Base-by-base conservation (phyloP, 768 basidiomycete genomes). In the Mycena pura region DNA sequence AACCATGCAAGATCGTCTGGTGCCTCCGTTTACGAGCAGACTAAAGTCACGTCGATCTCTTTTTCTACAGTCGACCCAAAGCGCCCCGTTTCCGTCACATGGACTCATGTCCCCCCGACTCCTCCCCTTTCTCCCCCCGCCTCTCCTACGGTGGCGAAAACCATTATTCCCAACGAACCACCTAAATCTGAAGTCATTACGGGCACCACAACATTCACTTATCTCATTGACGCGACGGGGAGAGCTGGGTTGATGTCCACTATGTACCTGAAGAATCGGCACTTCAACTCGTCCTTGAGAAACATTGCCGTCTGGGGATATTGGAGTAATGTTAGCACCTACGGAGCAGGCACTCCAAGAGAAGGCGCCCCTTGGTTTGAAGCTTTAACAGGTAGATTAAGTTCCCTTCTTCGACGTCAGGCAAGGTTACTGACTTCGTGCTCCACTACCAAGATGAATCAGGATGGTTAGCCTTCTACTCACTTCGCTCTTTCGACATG, bases 261-360 rank as follows among this genome's bases (percentile, higher is more conserved):
- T 13, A 82, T 78, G 44, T 91, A 91, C 68, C 74, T 91, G 25
- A 87, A 87, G 69, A 90, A 89, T 69, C 80, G 91, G 40, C 84
- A 80, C 62, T 87, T 84, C 70, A 92, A 90, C 56, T 80, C 82
- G 32, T 86, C 86, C 4, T 69, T 93, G 52, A 87, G 85, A 68
- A 93, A 93, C 67, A 79, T 91, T 15, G 91, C 90, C 3, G 78
- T 88, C 21, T 93, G 91, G 91, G 90, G 86, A 4, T 92, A 93
- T 67, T 93, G 89, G 89, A 77, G 70, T 36, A 78, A 80, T 19
- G 80, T 81, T 1, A 79, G 74, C 15, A 77, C 76, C 32, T 92
- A 88, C 68, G 84, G 83, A 4, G 58, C 60, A 24, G 82, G 80
- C 39, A 82, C 85, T 3, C 46, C 69, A 17, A 78, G 86, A 38